These are phyloP conservation scores for Annona cherimola DNA, from an alignment of 164 flowering plant species.

Conservation along the genomic window DNA sequence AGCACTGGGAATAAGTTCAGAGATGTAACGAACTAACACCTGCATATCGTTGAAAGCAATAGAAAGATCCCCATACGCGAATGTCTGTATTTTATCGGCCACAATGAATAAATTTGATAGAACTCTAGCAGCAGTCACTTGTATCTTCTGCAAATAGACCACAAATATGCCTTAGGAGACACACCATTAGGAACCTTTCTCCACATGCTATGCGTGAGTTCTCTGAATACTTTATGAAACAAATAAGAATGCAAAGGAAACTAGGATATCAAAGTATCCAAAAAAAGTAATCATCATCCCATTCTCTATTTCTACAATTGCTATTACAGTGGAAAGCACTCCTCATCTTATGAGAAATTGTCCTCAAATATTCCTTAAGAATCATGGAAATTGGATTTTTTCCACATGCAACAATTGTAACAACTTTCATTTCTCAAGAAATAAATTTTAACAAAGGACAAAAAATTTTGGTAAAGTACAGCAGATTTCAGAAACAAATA, in stretches of 20 bases:
- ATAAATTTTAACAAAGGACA: too few species aligned
- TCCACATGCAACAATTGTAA: too few species aligned
- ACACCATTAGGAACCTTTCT: background rate
- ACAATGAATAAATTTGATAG: constrained; percentile 46
- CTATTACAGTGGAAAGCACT: too few species aligned
- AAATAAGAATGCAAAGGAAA: background rate
- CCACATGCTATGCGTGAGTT: background rate
- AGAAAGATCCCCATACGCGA: constrained; percentile 37
- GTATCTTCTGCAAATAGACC: constrained; percentile 57
- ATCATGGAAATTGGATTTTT: too few species aligned
- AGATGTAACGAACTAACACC: constrained; percentile 31
- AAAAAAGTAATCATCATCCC: background rate
- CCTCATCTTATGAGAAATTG: too few species aligned
- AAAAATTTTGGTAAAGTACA: too few species aligned
- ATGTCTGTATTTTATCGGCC: constrained; percentile 45
- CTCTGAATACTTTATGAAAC: background rate
- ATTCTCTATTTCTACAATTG: background rate
- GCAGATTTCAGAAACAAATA: too few species aligned
- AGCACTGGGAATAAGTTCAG: constrained; percentile 4
- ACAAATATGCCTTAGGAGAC: constrained; percentile 1
- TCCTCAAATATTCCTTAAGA: too few species aligned
- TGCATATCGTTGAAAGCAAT: constrained; percentile 63
- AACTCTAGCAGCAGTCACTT: constrained; percentile 65
- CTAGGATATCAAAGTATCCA: background rate
- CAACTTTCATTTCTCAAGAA: too few species aligned